Base-by-base conservation (phyloP, 1,284 basidiomycete genomes). In the Cutaneotrichosporon mucoides region DNA sequence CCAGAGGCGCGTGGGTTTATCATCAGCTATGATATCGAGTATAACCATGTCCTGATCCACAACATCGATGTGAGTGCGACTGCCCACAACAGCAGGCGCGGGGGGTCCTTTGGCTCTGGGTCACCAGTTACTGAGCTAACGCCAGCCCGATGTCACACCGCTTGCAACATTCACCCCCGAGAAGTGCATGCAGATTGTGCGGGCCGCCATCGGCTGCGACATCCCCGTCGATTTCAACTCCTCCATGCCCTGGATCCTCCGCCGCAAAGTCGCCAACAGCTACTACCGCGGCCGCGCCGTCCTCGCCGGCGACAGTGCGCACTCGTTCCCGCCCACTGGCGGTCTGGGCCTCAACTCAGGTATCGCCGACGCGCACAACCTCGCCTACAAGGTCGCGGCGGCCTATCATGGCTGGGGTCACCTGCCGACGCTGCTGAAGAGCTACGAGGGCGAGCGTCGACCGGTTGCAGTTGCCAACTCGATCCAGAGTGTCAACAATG, bases 1-100 rank as follows among this genome's bases (percentile, higher is more conserved):
- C 67, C 67, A 4, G 60, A 53, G 9, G 67, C 62, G 8, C 60
- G 64, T 15, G 67, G 67, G 6, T 63, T 68, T 46, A 65, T 68
- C 58, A 67, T 68, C 54, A 59, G 60, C 5, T 67, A 68, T 55
- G 67, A 68, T 52, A 60, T 68, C 12, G 61, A 60, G 35, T 61
- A 59, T 37, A 68, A 68, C 57, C 67, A 65, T 33, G 67, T 68
- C 8, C 55, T 68, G 15, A 64, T 68, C 24, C 67, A 68, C 56
- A 66, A 68, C 51, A 64, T 65, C 34, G 65, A 66, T 46, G 62
- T 61, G 47, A 48, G 62, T 57, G 24, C 24, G 24, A 24, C 24
- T 24, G 24, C 24, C 24, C 24, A 24, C 24, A 24, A 24, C 24
- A 24, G 24, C 24, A 24, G 24, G 24, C 24, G 24, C 24, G 24